Conservation (phyloP, 2,329 filamentous ascomycete species). For the Talaromyces funiculosus region DNA sequence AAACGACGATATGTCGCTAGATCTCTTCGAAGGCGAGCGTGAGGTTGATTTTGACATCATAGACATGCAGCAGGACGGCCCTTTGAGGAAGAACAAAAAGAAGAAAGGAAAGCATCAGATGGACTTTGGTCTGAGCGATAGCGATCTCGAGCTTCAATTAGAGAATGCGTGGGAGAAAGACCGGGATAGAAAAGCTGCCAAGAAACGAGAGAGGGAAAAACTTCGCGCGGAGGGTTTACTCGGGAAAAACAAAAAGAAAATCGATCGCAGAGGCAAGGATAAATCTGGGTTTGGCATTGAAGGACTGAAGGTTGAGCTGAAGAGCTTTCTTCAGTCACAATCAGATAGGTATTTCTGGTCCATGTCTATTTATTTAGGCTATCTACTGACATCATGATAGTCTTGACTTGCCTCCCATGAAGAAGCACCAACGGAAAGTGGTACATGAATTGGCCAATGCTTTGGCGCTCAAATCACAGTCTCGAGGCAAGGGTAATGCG, state of each 20-base stretch:
- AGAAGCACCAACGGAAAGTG: slow-evolving; percentile 66
- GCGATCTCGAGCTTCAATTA: slow-evolving; percentile 59
- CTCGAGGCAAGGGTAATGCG: slow-evolving; percentile 64
- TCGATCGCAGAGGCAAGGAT: slow-evolving; percentile 64
- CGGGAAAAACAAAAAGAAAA: slow-evolving; percentile 49
- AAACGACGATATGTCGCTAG: slow-evolving; percentile 42
- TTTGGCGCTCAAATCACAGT: slow-evolving; percentile 78
- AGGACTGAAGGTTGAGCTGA: slow-evolving; percentile 67
- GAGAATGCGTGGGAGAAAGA: slow-evolving; percentile 61
- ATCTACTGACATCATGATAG: slow-evolving; percentile 38
- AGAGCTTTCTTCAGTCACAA: slow-evolving; percentile 60
- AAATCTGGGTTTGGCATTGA: slow-evolving; percentile 66
- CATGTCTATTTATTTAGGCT: not conserved
- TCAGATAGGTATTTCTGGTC: slow-evolving; percentile 55
- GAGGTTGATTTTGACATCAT: slow-evolving; percentile 75
- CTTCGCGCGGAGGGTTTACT: slow-evolving; percentile 62
- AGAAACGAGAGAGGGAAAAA: slow-evolving; percentile 65
- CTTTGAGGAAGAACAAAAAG: slow-evolving; percentile 55
- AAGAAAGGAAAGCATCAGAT: slow-evolving; percentile 56
- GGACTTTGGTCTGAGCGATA: slow-evolving; percentile 57
- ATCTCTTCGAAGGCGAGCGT: slow-evolving; percentile 53
- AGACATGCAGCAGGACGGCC: slow-evolving; percentile 68
- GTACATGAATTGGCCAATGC: slow-evolving; percentile 73
- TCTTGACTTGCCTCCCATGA: slow-evolving; percentile 75
- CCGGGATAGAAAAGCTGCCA: slow-evolving; percentile 63